Evolutionary conservation across 164 flowering plant species (phyloP).

Genomic region (Pachysandra terminalis): DNA sequence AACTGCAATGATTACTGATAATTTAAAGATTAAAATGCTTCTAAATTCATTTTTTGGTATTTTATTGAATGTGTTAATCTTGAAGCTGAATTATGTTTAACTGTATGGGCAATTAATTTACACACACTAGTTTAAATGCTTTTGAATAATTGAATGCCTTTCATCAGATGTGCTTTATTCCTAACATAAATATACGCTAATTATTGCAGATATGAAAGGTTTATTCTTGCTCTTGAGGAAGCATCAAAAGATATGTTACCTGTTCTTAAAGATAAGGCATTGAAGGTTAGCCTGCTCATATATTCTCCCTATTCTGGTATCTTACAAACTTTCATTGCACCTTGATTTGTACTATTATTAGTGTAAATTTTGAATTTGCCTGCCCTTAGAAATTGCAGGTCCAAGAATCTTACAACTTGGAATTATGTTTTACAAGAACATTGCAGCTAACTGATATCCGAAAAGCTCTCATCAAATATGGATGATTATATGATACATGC

Average conservation of each 20-base stretch:
- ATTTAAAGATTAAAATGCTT: not conserved
- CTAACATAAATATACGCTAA: not conserved
- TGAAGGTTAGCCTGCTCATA: constrained; percentile 56
- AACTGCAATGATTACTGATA: not conserved
- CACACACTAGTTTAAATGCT: not conserved
- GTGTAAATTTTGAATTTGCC: not conserved
- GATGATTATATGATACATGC: too few relatives aligned
- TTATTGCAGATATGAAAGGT: constrained; percentile 70
- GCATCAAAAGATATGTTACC: constrained; percentile 86
- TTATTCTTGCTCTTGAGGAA: constrained; percentile 85
- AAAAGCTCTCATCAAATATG: not conserved
- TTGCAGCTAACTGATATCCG: not conserved
- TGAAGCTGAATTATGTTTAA: too few relatives aligned
- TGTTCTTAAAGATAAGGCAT: constrained; percentile 67
- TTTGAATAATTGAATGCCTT: not conserved
- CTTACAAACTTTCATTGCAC: not conserved
- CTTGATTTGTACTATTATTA: not conserved
- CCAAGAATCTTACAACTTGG: not conserved
- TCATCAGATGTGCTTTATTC: not conserved
- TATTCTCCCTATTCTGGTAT: constrained; percentile 1
- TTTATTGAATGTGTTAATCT: too few relatives aligned
- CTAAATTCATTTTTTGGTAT: not conserved
- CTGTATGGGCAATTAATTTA: too few relatives aligned
- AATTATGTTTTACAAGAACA: not conserved
- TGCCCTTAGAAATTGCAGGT: too few relatives aligned